Evolutionary conservation across 176 grass and related monocot genomes (phyloP).

Genomic region (Lolium rigidum): DNA sequence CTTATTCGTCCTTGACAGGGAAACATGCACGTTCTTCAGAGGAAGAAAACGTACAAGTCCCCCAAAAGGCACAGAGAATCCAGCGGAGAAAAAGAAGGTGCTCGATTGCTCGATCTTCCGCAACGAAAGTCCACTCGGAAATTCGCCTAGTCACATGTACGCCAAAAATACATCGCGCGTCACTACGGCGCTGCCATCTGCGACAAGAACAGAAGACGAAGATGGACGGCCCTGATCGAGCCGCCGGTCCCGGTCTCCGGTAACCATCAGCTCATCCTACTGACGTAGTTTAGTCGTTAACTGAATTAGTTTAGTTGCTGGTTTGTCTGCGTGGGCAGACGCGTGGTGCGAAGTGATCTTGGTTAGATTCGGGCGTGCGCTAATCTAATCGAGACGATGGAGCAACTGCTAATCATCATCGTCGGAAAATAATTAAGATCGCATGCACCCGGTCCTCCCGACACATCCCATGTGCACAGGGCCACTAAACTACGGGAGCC

Average conservation of each 20-base stretch:
- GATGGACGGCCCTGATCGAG: background rate
- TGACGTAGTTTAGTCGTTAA: background rate
- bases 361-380: constrained; percentile 50
- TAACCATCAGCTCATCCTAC: background rate
- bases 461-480: constrained; percentile 41
- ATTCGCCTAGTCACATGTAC: background rate
- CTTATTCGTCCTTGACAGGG: background rate
- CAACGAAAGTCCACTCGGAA: background rate
- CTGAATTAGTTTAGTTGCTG: background rate
- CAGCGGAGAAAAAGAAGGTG: background rate
- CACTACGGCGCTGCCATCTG: background rate
- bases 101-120: no score
- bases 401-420: background rate
- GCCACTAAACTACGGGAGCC: constrained; percentile 44
- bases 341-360: constrained; percentile 36
- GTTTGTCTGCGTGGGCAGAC: constrained; percentile 15
- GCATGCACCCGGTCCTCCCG: no score
- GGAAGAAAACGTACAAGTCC: background rate
- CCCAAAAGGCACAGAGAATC: background rate
- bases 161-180: background rate
- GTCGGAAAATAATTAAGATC: background rate
- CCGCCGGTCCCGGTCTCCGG: background rate
- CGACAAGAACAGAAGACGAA: background rate
- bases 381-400: background rate
- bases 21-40: background rate